Percentiles rank a stretch among this genome's conserved stretches.
Evolutionary conservation across 2,329 filamentous ascomycete species (phyloP).

Genomic region (Emydomyces testavorans): DNA sequence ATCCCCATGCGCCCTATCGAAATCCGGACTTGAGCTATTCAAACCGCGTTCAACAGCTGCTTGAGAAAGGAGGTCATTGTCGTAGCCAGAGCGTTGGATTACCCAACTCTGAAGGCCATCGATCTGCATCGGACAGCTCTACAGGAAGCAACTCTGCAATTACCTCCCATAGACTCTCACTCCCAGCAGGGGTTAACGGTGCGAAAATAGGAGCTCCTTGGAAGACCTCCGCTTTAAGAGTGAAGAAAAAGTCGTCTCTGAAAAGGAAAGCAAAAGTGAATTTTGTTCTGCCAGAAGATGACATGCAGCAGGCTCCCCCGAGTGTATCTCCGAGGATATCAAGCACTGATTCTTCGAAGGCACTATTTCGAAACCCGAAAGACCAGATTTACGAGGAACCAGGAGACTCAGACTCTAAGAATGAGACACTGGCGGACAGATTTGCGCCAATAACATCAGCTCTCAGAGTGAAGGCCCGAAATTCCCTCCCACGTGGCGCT

Average conservation of each 20-base stretch:
- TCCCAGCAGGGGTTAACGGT: background rate
- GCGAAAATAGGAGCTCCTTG: constrained; percentile 1
- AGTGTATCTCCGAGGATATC: constrained; percentile 22
- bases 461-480: constrained; percentile 50
- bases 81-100: constrained; percentile 30
- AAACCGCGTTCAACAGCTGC: constrained; percentile 32
- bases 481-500: constrained; percentile 44
- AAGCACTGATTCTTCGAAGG: constrained; percentile 34
- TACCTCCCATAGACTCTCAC: background rate
- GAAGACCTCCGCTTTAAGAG: constrained; percentile 5
- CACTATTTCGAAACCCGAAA: constrained; percentile 47
- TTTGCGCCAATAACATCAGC: constrained; percentile 32
- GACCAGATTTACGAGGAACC: constrained; percentile 78
- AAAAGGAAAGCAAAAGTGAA: constrained; percentile 33
- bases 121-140: background rate
- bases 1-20: constrained; percentile 38
- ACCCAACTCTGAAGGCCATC: background rate
- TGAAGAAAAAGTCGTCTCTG: constrained; percentile 20
- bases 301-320: constrained; percentile 17
- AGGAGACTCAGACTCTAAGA: constrained; percentile 36
- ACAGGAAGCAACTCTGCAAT: background rate
- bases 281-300: constrained; percentile 29
- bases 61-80: constrained; percentile 36
- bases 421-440: constrained; percentile 20
- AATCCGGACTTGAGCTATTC: constrained; percentile 32